Conservation (phyloP, 768 basidiomycete genomes). For the Trametes coccinea region DNA sequence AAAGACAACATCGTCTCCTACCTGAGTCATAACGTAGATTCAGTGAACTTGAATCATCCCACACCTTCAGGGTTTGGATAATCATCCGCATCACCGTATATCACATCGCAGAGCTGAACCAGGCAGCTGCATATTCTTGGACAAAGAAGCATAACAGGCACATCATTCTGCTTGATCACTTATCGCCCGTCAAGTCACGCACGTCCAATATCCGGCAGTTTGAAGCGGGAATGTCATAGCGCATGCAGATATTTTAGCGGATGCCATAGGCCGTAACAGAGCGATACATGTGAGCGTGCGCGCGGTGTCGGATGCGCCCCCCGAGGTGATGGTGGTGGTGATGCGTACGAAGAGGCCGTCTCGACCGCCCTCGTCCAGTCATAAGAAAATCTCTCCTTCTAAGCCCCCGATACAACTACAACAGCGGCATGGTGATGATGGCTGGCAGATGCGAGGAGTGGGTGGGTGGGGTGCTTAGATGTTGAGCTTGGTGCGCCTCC, state of each 20-base stretch:
- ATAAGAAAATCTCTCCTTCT: not conserved
- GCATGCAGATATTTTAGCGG: conserved; percentile 26
- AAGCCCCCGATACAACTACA: conserved; percentile 24
- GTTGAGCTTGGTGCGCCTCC: conserved; percentile 99
- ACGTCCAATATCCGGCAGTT: not conserved
- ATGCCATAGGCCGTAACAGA: conserved; percentile 28
- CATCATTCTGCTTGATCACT: too few relatives aligned
- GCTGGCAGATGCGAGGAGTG: conserved; percentile 6
- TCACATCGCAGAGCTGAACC: too few relatives aligned
- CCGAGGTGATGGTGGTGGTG: conserved; percentile 10
- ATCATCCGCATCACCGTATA: too few relatives aligned
- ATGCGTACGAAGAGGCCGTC: conserved; percentile 15
- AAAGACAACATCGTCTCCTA: too few relatives aligned
- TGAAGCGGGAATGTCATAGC: conserved; percentile 13
- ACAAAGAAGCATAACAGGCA: too few relatives aligned
- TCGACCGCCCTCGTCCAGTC: conserved; percentile 13
- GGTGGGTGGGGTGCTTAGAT: conserved; percentile 51
- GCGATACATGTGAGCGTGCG: conserved; percentile 28
- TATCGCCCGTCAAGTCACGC: too few relatives aligned
- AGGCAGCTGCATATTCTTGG: too few relatives aligned
- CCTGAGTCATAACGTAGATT: too few relatives aligned
- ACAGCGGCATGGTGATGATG: conserved; percentile 10
- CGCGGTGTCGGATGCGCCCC: conserved; percentile 17
- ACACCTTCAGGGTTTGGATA: too few relatives aligned
- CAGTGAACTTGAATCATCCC: too few relatives aligned